Evolutionary conservation across 805 yeast species (phyloP).

Genomic region (Ogataea paraovalis): DNA sequence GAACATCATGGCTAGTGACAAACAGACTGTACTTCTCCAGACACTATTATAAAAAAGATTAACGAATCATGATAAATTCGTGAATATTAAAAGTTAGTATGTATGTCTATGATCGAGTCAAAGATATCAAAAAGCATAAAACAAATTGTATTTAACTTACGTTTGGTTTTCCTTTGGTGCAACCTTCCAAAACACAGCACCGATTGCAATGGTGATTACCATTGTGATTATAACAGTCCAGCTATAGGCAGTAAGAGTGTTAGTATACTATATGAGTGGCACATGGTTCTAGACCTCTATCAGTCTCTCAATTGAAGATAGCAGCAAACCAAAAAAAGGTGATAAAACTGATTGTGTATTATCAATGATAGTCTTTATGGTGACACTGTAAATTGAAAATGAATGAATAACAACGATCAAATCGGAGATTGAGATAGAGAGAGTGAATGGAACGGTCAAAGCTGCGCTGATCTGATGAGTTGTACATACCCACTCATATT

Average conservation of each 20-base stretch:
- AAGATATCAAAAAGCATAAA: background rate
- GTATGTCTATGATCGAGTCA: no score
- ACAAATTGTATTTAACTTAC: constrained; percentile 33
- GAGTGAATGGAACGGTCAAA: no score
- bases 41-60: constrained; percentile 39
- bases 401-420: no score
- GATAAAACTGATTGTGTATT: no score
- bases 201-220: constrained; percentile 50
- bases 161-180: constrained; percentile 83
- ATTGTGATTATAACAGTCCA: constrained; percentile 69
- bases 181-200: constrained; percentile 72
- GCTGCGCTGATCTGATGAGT: no score
- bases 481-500: constrained; percentile 21
- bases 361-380: no score
- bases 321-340: no score
- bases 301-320: no score
- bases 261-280: constrained; percentile 1
- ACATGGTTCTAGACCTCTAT: no score
- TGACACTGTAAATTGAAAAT: no score
- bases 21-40: constrained; percentile 72
- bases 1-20: constrained; percentile 60
- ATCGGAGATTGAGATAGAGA: no score
- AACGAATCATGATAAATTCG: no score
- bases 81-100: background rate
- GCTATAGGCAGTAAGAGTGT: constrained; percentile 31